Evolutionary conservation across 306 rosid species (phyloP).

Genomic region (Betula pendula): DNA sequence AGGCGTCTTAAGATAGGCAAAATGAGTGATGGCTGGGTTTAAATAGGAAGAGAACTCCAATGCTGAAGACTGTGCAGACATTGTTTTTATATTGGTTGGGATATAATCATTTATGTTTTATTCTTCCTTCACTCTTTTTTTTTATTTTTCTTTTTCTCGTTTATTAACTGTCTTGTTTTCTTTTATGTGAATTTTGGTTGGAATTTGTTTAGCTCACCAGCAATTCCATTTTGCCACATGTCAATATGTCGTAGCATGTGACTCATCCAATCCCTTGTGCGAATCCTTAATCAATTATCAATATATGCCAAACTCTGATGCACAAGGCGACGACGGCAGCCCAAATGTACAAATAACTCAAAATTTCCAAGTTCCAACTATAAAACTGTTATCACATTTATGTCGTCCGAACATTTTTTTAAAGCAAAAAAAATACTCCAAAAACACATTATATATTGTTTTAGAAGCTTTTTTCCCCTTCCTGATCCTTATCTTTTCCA

Average conservation of each 20-base stretch:
- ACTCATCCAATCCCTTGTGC: constrained; percentile 34
- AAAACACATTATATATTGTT: too few species aligned
- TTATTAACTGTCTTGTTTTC: constrained; percentile 34
- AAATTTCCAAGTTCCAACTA: too few species aligned
- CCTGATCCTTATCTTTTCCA: too few species aligned
- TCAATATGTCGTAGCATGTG: constrained; percentile 44
- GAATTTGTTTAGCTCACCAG: constrained; percentile 34
- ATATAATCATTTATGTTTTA: constrained; percentile 40
- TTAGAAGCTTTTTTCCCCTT: too few species aligned
- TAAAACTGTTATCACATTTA: too few species aligned
- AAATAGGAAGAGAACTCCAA: constrained; percentile 45
- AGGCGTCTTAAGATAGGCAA: constrained; percentile 18
- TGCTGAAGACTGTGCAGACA: constrained; percentile 31
- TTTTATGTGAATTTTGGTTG: constrained; percentile 57
- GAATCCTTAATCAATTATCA: constrained; percentile 24
- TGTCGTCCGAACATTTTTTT: too few species aligned
- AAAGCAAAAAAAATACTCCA: too few species aligned
- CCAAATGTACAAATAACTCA: not conserved
- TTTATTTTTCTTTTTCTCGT: not conserved
- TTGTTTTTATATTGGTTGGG: constrained; percentile 38
- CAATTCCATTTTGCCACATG: constrained; percentile 42
- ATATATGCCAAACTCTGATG: constrained; percentile 20
- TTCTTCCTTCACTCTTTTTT: constrained; percentile 24
- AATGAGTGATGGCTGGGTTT: constrained; percentile 45
- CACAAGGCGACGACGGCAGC: not conserved